Percentiles rank a stretch among this genome's conserved stretches.
These are phyloP conservation scores for Colletotrichum gloeosporioides DNA, from an alignment of 2,329 filamentous ascomycete genomes.

Conservation along the genomic window DNA sequence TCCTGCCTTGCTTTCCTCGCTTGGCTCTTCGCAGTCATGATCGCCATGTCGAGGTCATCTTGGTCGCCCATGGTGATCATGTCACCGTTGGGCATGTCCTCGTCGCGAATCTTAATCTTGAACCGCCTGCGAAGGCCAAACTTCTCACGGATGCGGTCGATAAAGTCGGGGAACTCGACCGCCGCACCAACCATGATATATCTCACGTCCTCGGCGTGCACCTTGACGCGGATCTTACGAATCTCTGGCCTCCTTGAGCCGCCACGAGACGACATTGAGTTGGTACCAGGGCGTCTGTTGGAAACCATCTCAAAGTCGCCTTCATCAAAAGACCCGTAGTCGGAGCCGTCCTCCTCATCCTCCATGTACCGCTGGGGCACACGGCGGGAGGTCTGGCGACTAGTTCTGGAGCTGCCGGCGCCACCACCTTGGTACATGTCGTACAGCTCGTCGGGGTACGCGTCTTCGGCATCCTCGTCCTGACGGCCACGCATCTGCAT, in stretches of 20 bases:
- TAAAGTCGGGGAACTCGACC: slow-evolving; percentile 78
- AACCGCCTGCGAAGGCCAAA: slow-evolving; percentile 80
- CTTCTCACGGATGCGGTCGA: slow-evolving; percentile 82
- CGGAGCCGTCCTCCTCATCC: slow-evolving; percentile 77
- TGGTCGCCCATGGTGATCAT: slow-evolving; percentile 98
- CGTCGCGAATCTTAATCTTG: slow-evolving; percentile 88
- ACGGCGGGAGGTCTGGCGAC: slow-evolving; percentile 41
- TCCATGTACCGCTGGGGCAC: slow-evolving; percentile 71
- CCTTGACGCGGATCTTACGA: slow-evolving; percentile 86
- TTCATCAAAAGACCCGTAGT: slow-evolving; percentile 75
- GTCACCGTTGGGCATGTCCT: slow-evolving; percentile 77
- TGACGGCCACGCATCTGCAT: slow-evolving; percentile 21
- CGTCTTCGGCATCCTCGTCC: slow-evolving; percentile 63
- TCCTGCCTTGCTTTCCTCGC: slow-evolving; percentile 79
- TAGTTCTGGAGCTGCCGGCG: slow-evolving; percentile 40
- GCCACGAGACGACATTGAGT: slow-evolving; percentile 55
- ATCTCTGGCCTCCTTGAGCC: slow-evolving; percentile 69
- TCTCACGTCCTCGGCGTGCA: slow-evolving; percentile 87
- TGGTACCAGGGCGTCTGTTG: slow-evolving; percentile 49
- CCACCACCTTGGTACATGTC: slow-evolving; percentile 57
- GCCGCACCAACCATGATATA: slow-evolving; percentile 85
- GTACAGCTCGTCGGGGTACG: slow-evolving; percentile 75
- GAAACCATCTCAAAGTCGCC: slow-evolving; percentile 82
- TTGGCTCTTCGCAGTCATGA: slow-evolving; percentile 70
- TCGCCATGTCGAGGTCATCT: slow-evolving; percentile 90